Conservation (phyloP, 2,329 filamentous ascomycete species). For the Fusarium cicatricum region DNA sequence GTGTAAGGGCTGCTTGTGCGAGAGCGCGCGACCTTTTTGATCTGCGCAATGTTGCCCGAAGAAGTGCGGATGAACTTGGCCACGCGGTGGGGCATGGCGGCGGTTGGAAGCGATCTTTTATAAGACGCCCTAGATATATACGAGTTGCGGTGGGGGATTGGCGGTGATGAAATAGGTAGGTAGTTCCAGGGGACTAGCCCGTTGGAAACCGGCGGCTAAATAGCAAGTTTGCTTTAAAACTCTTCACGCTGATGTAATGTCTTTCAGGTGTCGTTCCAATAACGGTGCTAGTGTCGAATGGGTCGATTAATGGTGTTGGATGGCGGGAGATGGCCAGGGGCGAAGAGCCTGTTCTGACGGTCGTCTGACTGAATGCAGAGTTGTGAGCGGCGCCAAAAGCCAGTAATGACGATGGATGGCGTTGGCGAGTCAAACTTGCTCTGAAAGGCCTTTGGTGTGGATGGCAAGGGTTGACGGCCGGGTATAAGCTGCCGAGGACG, state of each 20-base stretch:
- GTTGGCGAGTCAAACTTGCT: conserved; percentile 23
- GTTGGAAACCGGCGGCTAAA: conserved; percentile 31
- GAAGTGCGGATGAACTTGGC: conserved; percentile 65
- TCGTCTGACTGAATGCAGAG: conserved; percentile 24
- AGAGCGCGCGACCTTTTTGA: conserved; percentile 53
- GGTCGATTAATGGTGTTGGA: conserved; percentile 14
- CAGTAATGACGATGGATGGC: conserved; percentile 29
- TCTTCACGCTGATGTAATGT: conserved; percentile 32
- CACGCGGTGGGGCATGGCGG: conserved; percentile 65
- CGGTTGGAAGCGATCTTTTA: conserved; percentile 28
- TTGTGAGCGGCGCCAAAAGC: conserved; percentile 13
- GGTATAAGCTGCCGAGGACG: conserved; percentile 22
- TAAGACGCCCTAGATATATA: conserved; percentile 12
- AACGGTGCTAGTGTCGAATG: conserved; percentile 13
- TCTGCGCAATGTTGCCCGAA: conserved; percentile 61
- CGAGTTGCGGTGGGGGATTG: conserved; percentile 6
- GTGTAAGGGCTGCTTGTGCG: conserved; percentile 46
- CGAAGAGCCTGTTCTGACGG: conserved; percentile 4
- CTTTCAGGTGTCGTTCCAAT: conserved; percentile 4
- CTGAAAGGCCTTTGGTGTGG: conserved; percentile 16
- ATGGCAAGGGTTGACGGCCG: conserved; percentile 30
- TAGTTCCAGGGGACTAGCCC: conserved; percentile 2
- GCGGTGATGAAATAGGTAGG: conserved; percentile 8
- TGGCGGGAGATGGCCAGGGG: conserved; percentile 35
- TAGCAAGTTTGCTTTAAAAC: conserved; percentile 13